Base-by-base conservation (phyloP, 2,329 filamentous ascomycete species). In the Exophiala aquamarina region DNA sequence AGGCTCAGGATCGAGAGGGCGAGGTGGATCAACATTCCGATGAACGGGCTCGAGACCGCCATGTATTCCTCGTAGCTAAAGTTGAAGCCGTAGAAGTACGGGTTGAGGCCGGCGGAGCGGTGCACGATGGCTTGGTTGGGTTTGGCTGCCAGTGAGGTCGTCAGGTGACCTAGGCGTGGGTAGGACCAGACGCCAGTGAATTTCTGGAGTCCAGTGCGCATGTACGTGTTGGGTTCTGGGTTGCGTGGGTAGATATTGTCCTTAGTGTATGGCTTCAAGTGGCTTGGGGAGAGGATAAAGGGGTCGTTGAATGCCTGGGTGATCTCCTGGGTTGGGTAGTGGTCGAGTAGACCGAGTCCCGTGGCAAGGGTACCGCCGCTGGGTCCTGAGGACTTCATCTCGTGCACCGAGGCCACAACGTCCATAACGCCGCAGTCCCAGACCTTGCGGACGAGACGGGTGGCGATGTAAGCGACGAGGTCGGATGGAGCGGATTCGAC, bases 351-450 rank as follows among this genome's bases (percentile, higher is more conserved):
- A 23, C 70, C 76, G 11, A 96, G 65, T 3, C 83, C 70, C 0
- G 89, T 90, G 26, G 79, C 75, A 3, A 91, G 67, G 2, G 87
- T 83, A 28, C 81, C 81, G 20, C 81, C 81, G 43, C 77, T 81
- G 3, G 73, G 65, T 4, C 70, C 70, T 4, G 71, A 69, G 17
- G 60, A 72, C 62, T 79, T 81, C 43, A 80, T 52, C 18, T 77
- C 74, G 57, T 81, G 74, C 17, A 82, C 69, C 3, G 71, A 73
- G 54, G 75, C 66, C 33, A 77, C 69, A 34, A 82, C 68, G 41
- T 79, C 72, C 41, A 68, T 66, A 3, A 76, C 77, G 18, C 73
- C 71, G 19, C 71, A 69, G 6, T 72, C 70, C 41, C 78, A 67
- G 10, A 75, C 71, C 38, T 74, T 68, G 34, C 78, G 77, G 39